These are phyloP conservation scores for Pseudognaphalium luteoalbum DNA, from an alignment of 129 eudicot species.

Conservation along the genomic window DNA sequence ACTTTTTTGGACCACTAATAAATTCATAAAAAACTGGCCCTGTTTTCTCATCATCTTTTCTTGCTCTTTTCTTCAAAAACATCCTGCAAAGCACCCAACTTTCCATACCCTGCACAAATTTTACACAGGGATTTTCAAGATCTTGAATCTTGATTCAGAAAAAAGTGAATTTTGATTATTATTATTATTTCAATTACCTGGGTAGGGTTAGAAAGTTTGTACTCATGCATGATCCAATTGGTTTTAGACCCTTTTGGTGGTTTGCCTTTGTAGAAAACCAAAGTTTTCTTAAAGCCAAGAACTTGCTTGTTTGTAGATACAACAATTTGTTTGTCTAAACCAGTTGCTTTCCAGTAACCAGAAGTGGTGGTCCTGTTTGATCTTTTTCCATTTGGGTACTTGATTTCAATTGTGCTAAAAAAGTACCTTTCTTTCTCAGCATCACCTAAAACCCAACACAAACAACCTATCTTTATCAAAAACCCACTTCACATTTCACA, in stretches of 20 bases:
- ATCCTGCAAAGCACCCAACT: conserved; percentile 88
- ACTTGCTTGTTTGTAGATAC: conserved; percentile 39
- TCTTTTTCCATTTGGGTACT: conserved; percentile 85
- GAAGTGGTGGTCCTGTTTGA: conserved; percentile 84
- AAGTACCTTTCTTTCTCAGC: conserved; percentile 71
- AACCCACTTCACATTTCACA: conserved; percentile 25
- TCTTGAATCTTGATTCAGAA: not conserved
- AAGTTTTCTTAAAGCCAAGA: conserved; percentile 78
- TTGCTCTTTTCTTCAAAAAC: conserved; percentile 56
- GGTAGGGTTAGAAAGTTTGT: conserved; percentile 49
- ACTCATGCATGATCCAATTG: conserved; percentile 94
- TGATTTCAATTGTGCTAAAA: conserved; percentile 67
- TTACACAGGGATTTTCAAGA: not conserved
- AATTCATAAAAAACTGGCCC: conserved; percentile 62
- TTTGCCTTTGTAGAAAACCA: conserved; percentile 80
- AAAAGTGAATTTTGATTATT: no score
- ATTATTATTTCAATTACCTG: conserved; percentile 30
- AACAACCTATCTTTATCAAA: not conserved
- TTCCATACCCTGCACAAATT: conserved; percentile 39
- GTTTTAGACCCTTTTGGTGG: conserved; percentile 74
- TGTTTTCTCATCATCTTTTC: conserved; percentile 22
- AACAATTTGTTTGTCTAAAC: conserved; percentile 62
- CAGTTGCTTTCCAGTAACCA: conserved; percentile 94
- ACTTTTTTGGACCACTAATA: conserved; percentile 31
- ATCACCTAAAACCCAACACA: conserved; percentile 52